Evolutionary conservation across 306 rosid species (phyloP), one percentile per base, ranked within the genome.

Genomic region (Sindora glabra): DNA sequence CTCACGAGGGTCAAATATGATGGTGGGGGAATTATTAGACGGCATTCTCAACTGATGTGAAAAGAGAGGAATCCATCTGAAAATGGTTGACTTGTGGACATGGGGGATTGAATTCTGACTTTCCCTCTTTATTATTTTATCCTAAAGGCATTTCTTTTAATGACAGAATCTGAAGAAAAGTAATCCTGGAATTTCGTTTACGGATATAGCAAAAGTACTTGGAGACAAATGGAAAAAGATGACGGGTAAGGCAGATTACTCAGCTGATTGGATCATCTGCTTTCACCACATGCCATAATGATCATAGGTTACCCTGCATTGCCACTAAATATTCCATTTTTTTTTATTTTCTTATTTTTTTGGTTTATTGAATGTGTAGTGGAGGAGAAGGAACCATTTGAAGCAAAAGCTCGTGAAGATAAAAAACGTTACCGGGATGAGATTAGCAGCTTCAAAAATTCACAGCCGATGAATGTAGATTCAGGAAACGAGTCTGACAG

Each of bases 211-310:
- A 40, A 81, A 87, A 80, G 86, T 75, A 59, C 97, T 94, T 10
- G 99, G 99, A 64, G 99, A 94, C 14, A 94, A 84, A 71, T 94
- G 99, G 99, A 94, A 94, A 64, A 94, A 89, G 89, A 77, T 89
- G 97, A 76, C 97, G 69, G 95, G 99, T 89, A 82, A 65, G 73
- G 34, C 24, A 65, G 69, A 32, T 56, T 67, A 45, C 40, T 44
- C 5, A 37, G n/a, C n/a, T n/a, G n/a, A n/a, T n/a, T n/a, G n/a
- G n/a, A n/a, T 44, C 15, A 15, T 40, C 49, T 54, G 26, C 22
- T 22, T 44, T 27, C 27, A 23, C 45, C 5, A 6, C 9, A 21
- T 27, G 47, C 52, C 59, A 50, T 64, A 29, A 29, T 48, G 61
- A 60, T 50, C 54, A 10, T 23, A 40, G 40, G 21, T 19, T 60